Percentiles rank a stretch among this genome's conserved stretches.
Evolutionary conservation across 148 eudicot species (phyloP).

Genomic region (Chenopodium formosanum): DNA sequence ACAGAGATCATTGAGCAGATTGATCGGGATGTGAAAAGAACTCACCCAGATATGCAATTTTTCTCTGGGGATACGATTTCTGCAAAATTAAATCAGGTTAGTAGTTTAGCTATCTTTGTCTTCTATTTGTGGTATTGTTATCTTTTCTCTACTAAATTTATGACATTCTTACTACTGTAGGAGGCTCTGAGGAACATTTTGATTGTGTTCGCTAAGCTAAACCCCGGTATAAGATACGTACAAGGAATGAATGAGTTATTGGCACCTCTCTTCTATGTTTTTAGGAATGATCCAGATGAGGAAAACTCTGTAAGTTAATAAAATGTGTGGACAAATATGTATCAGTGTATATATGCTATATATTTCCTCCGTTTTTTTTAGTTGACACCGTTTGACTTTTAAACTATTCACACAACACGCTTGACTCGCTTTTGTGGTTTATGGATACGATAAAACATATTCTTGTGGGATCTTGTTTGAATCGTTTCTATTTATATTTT

Average conservation of each 20-base stretch:
- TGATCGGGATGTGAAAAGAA: constrained; percentile 95
- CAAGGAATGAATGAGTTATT: constrained; percentile 99
- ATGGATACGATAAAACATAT: too few species aligned
- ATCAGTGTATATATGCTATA: background rate
- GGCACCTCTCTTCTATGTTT: constrained; percentile 90
- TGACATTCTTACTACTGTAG: constrained; percentile 38
- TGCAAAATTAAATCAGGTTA: constrained; percentile 79
- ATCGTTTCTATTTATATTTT: too few species aligned
- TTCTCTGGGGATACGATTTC: constrained; percentile 75
- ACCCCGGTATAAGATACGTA: constrained; percentile 97
- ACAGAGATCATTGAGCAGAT: constrained; percentile 94
- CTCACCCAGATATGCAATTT: constrained; percentile 90
- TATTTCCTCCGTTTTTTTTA: too few species aligned
- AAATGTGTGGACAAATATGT: background rate
- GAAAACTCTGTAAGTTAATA: constrained; percentile 65
- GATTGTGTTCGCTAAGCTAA: constrained; percentile 90
- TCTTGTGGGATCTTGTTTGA: too few species aligned
- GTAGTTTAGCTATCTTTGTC: constrained; percentile 6
- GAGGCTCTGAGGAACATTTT: constrained; percentile 77
- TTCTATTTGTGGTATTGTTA: background rate
- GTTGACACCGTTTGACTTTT: too few species aligned
- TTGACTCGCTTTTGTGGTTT: too few species aligned
- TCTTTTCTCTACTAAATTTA: constrained; percentile 14
- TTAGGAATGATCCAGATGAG: constrained; percentile 83
- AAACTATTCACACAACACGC: too few species aligned